Evolutionary conservation across 495 filamentous ascomycete genomes (phyloP), one percentile per base, ranked within the genome.

Genomic region (Penicillium coprophilum): DNA sequence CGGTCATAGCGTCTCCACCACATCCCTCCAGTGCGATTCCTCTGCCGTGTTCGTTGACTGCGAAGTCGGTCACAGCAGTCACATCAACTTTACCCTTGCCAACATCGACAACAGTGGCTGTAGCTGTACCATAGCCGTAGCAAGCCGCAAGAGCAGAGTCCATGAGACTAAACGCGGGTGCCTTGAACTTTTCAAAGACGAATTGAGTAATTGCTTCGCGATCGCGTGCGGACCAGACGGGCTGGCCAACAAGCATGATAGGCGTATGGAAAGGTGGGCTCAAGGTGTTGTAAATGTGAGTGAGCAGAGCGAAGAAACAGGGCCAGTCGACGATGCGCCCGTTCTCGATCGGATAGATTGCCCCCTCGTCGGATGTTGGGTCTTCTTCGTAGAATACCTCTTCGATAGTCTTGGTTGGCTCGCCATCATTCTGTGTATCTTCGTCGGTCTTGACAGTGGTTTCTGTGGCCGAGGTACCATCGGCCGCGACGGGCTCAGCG

Each of bases 181-280:
- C 91, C 76, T 94, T 96, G 69, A 96, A 96, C 72, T 92, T 92
- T 71, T 97, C 94, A 61, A 98, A 98, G 59, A 97, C 82, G 73
- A 96, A 98, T 54, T 90, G 89, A 5, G 92, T 87, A 36, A 97
- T 82, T 11, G 76, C 76, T 71, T 96, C 91, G 63, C 86, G 85
- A 69, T 96, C 90, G 46, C 85, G 83, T 6, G 85, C 80, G 10
- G 90, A 90, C 90, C 95, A 98, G 45, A 84, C 83, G 0, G 94
- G 94, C 46, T 94, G 86, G 13, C 86, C 74, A 65, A 98, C 87
- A 52, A 98, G 80, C 59, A 98, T 76, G 61, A 98, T 89, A 2
- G 94, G 92, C 0, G 92, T 97, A 72, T 97, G 94, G 67, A 97
- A 91, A 1, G 90, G 89, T 11, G 90, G 91, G 48, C 89, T 91